Base-by-base conservation (phyloP, 2,329 filamentous ascomycete genomes). In the Cladorrhinum sp. region DNA sequence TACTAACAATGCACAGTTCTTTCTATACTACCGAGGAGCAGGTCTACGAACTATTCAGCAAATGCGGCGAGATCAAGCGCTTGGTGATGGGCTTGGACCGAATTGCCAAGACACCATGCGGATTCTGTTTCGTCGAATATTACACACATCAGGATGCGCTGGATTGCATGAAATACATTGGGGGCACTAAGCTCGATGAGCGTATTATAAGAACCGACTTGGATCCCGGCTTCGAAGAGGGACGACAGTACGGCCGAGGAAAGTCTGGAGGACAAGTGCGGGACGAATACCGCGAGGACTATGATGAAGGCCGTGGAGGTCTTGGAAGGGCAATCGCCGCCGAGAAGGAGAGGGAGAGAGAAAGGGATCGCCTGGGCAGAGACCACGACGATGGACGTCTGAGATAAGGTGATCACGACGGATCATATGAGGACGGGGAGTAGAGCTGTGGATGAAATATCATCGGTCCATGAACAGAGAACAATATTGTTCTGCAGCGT, bases 21-120 rank as follows among this genome's bases (percentile, higher is more conserved):
- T 97, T 97, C 79, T 97, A 96, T 82, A 99, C 95, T 23, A 99
- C 95, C 59, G 95, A 99, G 75, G 95, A 99, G 78, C 95, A 99
- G 75, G 96, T 99, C 62, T 93, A 98, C 76, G 93, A 98, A 77
- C 86, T 97, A 52, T 97, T 97, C 76, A 87, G 89, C 62, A 96
- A 96, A 82, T 93, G 92, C 76, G 95, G 95, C 70, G 95, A 98
- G 79, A 96, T 99, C 78, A 99, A 99, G 79, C 91, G 95, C 25
- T 85, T 99, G 52, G 86, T 99, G 66, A 99, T 99, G 95, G 95
- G 95, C 54, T 86, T 99, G 56, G 95, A 99, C 74, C 89, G 95
- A 60, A 96, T 95, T 81, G 90, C 90, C 76, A 99, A 99, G 80
- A 99, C 95, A 0, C 95, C 95, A 1, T 99, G 95, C 76, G 95